Conservation (phyloP, 768 basidiomycete genomes). For the Galerina marginata region DNA sequence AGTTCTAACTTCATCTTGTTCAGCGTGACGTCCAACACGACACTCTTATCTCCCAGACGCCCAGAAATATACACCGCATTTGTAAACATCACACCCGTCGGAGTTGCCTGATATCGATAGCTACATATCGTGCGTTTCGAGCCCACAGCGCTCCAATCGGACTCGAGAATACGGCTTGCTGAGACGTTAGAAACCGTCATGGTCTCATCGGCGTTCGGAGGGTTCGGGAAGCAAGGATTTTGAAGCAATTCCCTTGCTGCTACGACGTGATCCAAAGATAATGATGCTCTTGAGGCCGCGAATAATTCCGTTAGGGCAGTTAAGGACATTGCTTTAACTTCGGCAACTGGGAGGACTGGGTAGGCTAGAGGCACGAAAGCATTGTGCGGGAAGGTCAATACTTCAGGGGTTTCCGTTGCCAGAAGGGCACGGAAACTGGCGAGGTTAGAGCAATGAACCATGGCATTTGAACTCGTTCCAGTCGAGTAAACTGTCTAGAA, state of each 20-base stretch:
- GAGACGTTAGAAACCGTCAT: constrained; percentile 46
- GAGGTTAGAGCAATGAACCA: constrained; percentile 35
- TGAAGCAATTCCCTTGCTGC: constrained; percentile 33
- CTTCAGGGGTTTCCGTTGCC: constrained; percentile 22
- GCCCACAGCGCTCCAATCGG: constrained; percentile 43
- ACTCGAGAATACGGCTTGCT: constrained; percentile 43
- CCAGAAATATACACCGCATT: constrained; percentile 46
- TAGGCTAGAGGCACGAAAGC: constrained; percentile 46
- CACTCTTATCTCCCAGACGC: constrained; percentile 40
- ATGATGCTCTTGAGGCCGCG: constrained; percentile 21
- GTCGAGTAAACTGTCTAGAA: constrained; percentile 40
- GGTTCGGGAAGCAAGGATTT: constrained; percentile 35
- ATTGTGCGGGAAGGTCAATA: constrained; percentile 41
- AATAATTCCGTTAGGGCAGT: constrained; percentile 31
- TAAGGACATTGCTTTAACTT: constrained; percentile 35
- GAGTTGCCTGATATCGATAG: constrained; percentile 44
- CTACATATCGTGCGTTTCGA: constrained; percentile 40
- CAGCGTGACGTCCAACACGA: constrained; percentile 44
- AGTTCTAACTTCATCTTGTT: constrained; percentile 34
- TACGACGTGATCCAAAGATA: constrained; percentile 35
- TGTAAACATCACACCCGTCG: constrained; percentile 37
- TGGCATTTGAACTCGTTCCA: constrained; percentile 33
- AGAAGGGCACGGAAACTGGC: constrained; percentile 38
- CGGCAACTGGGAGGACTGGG: constrained; percentile 40
- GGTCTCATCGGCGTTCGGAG: constrained; percentile 40